A percentile compares a stretch with the other conserved stretches of the same genome.
phyloP scores from a whole-genome alignment of 116 monocot genomes.

The Papilionanthe hybrid region DNA sequence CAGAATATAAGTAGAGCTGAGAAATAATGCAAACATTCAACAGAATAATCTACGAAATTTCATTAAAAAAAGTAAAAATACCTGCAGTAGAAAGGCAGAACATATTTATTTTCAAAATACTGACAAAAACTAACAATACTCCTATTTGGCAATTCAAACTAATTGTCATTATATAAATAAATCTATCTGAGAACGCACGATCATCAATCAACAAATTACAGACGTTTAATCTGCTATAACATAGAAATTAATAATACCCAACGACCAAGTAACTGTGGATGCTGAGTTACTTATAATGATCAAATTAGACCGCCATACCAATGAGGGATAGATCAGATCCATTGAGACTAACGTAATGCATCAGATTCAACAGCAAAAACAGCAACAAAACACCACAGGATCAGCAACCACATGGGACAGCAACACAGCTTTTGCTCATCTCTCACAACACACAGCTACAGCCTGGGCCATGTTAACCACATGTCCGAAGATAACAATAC shows the following conservation, averaged over 20 bases:
- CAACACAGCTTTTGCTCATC: constrained; percentile 8
- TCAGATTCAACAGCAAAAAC: constrained; percentile 8
- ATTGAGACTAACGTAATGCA: not conserved
- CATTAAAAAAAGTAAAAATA: no score
- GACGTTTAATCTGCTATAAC: not conserved
- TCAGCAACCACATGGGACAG: constrained; percentile 7
- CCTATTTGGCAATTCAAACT: not conserved
- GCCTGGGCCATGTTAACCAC: constrained; percentile 8
- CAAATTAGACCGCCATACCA: constrained; percentile 1
- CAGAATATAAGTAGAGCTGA: not conserved
- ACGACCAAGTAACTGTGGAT: not conserved
- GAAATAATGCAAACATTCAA: not conserved
- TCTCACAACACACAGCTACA: constrained; percentile 12
- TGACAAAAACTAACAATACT: no score
- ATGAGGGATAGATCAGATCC: not conserved
- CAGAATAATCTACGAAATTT: no score
- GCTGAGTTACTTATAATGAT: not conserved
- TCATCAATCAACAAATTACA: constrained; percentile 9
- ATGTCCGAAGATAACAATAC: constrained; percentile 9
- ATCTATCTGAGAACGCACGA: not conserved
- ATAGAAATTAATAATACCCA: not conserved
- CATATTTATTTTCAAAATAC: no score
- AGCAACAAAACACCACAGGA: constrained; percentile 2
- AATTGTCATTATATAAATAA: not conserved
- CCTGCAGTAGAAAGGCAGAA: no score